Evolutionary conservation across 2,329 filamentous ascomycete genomes (phyloP).

Genomic region (Fusarium euwallaceae): DNA sequence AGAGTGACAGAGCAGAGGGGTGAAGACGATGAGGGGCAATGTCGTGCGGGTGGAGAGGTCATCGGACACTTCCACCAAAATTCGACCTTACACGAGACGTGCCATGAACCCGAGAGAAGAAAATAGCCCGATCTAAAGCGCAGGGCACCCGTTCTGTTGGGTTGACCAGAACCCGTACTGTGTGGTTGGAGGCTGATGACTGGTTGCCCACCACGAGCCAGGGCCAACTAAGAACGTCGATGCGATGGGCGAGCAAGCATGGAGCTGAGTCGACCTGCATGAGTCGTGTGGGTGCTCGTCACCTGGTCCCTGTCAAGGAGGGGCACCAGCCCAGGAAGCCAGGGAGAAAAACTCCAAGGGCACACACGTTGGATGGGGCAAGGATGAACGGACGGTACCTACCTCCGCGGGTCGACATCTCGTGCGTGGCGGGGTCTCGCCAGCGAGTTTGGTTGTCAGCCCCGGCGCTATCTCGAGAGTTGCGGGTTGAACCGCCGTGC

Average conservation of each 20-base stretch:
- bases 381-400: constrained; percentile 27
- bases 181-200: constrained; percentile 35
- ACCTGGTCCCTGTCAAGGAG: constrained; percentile 35
- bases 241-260: constrained; percentile 32
- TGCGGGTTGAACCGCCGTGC: constrained; percentile 53
- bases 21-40: constrained; percentile 25
- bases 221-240: constrained; percentile 28
- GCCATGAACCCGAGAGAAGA: constrained; percentile 26
- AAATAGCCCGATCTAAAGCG: constrained; percentile 44
- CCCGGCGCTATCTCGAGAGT: constrained; percentile 49
- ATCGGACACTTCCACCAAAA: constrained; percentile 33
- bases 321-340: constrained; percentile 23
- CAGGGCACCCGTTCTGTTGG: constrained; percentile 44
- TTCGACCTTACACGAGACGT: constrained; percentile 23
- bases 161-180: constrained; percentile 36
- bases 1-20: constrained; percentile 24
- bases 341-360: constrained; percentile 21
- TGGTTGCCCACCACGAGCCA: constrained; percentile 37
- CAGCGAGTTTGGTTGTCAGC: constrained; percentile 41
- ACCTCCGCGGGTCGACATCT: constrained; percentile 27
- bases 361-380: constrained; percentile 33
- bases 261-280: constrained; percentile 43
- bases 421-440: constrained; percentile 37
- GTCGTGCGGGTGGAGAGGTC: constrained; percentile 25
- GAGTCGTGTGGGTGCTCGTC: constrained; percentile 41